Conservation (phyloP, 108 stramenopile genomes). For the Fistulifera pelliculosa region DNA sequence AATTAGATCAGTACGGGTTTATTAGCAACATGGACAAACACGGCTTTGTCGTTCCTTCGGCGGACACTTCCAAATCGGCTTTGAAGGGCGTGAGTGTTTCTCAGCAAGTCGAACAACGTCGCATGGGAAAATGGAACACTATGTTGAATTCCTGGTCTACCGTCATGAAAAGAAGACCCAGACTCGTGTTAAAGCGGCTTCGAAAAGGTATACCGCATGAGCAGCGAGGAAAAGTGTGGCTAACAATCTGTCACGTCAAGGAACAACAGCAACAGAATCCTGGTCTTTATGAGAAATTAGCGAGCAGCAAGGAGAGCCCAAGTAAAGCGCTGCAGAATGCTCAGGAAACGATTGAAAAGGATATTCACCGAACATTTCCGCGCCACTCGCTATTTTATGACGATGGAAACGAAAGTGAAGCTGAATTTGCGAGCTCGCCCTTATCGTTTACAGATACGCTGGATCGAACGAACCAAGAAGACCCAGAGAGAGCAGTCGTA, state of each 20-base stretch:
- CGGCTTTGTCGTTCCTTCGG: slow-evolving; percentile 11
- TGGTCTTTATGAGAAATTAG: slow-evolving; percentile 28
- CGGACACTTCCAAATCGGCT: neutral
- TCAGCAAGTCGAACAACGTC: slow-evolving; percentile 11
- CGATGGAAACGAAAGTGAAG: slow-evolving; percentile 11
- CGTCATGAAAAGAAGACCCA: slow-evolving; percentile 4
- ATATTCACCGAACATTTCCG: slow-evolving; percentile 87
- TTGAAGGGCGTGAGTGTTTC: neutral
- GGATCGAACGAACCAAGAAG: slow-evolving; percentile 5
- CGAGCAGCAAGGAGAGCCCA: slow-evolving; percentile 2
- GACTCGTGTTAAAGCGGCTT: slow-evolving; percentile 15
- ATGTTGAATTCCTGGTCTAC: slow-evolving; percentile 35
- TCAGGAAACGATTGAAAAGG: slow-evolving; percentile 78
- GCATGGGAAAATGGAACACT: slow-evolving; percentile 44
- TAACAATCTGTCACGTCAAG: slow-evolving; percentile 18
- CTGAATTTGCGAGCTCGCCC: neutral
- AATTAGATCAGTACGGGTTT: slow-evolving; percentile 52
- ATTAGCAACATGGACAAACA: slow-evolving; percentile 39
- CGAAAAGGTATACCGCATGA: slow-evolving; percentile 56
- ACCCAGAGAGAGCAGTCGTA: slow-evolving; percentile 3
- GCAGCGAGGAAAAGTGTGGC: slow-evolving; percentile 34
- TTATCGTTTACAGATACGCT: neutral
- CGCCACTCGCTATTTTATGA: slow-evolving; percentile 73
- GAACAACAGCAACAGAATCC: slow-evolving; percentile 8
- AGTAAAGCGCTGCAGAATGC: slow-evolving; percentile 23